Base-by-base conservation (phyloP, 116 monocot species). In the Posidonia oceanica region DNA sequence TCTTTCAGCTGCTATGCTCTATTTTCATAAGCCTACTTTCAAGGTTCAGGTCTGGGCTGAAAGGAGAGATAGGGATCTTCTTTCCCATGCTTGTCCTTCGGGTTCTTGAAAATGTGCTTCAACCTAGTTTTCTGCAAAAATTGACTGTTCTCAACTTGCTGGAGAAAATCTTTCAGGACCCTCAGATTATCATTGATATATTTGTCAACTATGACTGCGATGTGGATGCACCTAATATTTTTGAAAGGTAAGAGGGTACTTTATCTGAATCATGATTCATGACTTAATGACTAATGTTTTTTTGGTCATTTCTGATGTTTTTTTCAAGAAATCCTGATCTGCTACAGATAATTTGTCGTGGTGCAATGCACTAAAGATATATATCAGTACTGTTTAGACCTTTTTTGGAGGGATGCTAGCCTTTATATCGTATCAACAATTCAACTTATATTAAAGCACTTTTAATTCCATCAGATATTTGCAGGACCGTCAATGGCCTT, bases 191-290 rank as follows among this genome's bases (percentile, higher is more conserved):
- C 59, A 80, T 99, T 74, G 93, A 99, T 83, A 83, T 87, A 48
- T 99, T 99, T 81, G 99, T 93, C 64, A 99, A 93, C 71, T 99
- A 99, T 83, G 99, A 99, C 68, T 99, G 99, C 68, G 93, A 99
- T 74, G 93, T 99, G 60, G 93, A 99, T 75, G 84, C 93, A 71
- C 90, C 99, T 48, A 99, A 99, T 74, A 88, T 99, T 76, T 90
- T 99, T 78, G 93, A 99, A 76, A 89, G 98, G 98, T 94, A 85
- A 36, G 68, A 66, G 3, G 7, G 22, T 60, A 22, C 20, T 13
- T 29, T 60, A 60, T 7, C 10, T 60, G 22, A 8, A 22, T 60
- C 20, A 60, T 60, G 22, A 8, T 8, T 60, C 20, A 60, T 48
- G 7, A 48, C 7, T 48, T 48, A 10, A 7, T 48, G 7, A 2